Percentiles rank a stretch among this genome's conserved stretches.
Conservation (phyloP, 1,139 yeast genomes). For the Yamadazyma aaseri region DNA sequence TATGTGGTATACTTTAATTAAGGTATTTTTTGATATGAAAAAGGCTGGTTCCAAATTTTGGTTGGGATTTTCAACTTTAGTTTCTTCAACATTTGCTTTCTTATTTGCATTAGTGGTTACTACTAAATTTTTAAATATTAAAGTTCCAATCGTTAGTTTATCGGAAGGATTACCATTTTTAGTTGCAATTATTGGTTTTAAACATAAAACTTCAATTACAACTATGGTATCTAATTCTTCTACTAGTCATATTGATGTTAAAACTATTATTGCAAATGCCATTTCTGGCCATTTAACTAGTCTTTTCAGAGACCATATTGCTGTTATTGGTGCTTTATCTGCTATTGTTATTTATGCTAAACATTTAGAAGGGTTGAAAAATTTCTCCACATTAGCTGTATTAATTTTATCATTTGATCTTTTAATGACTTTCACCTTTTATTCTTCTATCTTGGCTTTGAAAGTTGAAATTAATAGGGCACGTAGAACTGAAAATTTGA, state of each 20-base stretch:
- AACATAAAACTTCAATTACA: constrained; percentile 79
- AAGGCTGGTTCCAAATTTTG: constrained; percentile 82
- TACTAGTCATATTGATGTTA: constrained; percentile 38
- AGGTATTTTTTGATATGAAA: constrained; percentile 80
- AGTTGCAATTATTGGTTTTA: constrained; percentile 91
- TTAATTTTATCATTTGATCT: constrained; percentile 74
- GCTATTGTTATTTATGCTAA: constrained; percentile 70
- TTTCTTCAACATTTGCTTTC: constrained; percentile 84
- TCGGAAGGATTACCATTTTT: constrained; percentile 94
- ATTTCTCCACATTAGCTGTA: constrained; percentile 78
- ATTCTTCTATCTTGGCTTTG: constrained; percentile 79
- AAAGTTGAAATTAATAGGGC: constrained; percentile 90
- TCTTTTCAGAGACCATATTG: constrained; percentile 74
- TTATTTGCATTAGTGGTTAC: constrained; percentile 76
- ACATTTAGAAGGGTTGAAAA: constrained; percentile 71
- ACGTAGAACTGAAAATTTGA: constrained; percentile 77
- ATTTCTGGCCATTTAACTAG: constrained; percentile 66
- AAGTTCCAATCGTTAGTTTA: constrained; percentile 71
- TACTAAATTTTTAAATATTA: constrained; percentile 49
- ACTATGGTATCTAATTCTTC: constrained; percentile 54
- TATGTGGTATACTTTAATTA: constrained; percentile 83
- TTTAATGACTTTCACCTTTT: constrained; percentile 77
- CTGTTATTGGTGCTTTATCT: constrained; percentile 71
- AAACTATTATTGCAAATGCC: constrained; percentile 54
- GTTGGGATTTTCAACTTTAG: constrained; percentile 80